Conservation (phyloP, 2,329 filamentous ascomycete genomes). For the Fusarium keratoplasticum region DNA sequence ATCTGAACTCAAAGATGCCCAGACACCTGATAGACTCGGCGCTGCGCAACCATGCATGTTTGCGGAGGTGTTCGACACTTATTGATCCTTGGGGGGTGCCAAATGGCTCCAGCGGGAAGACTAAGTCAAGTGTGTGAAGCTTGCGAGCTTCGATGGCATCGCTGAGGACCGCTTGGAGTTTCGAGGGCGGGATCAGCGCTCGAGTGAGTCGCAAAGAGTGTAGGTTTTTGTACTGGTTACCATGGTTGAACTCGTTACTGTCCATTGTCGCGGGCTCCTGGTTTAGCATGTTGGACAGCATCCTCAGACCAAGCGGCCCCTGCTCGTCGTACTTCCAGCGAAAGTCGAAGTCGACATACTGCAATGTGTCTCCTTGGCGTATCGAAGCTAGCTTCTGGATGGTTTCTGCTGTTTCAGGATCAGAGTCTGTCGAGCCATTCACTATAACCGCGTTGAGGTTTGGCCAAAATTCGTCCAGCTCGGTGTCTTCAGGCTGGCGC, state of each 20-base stretch:
- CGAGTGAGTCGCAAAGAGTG: constrained; percentile 45
- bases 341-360: constrained; percentile 48
- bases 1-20: constrained; percentile 51
- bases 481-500: constrained; percentile 4
- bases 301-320: constrained; percentile 35
- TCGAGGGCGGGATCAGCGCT: constrained; percentile 40
- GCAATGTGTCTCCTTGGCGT: constrained; percentile 41
- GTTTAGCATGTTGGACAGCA: constrained; percentile 27
- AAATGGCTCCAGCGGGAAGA: constrained; percentile 47
- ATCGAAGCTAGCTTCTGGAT: constrained; percentile 45
- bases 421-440: constrained; percentile 34
- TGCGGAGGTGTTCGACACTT: constrained; percentile 46
- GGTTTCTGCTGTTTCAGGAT: constrained; percentile 36
- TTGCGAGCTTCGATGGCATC: constrained; percentile 43
- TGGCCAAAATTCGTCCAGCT: constrained; percentile 44
- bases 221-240: constrained; percentile 42
- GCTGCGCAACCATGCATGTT: constrained; percentile 52
- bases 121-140: constrained; percentile 51
- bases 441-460: constrained; percentile 47
- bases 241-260: constrained; percentile 13
- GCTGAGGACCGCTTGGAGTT: constrained; percentile 40
- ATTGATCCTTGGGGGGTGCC: constrained; percentile 38
- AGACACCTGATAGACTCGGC: constrained; percentile 48
- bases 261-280: constrained; percentile 22
- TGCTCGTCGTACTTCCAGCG: constrained; percentile 39